Evolutionary conservation across 805 yeast species (phyloP), one percentile per base, ranked within the genome.

Genomic region (Sugiyamaella boreocaroliniensis): DNA sequence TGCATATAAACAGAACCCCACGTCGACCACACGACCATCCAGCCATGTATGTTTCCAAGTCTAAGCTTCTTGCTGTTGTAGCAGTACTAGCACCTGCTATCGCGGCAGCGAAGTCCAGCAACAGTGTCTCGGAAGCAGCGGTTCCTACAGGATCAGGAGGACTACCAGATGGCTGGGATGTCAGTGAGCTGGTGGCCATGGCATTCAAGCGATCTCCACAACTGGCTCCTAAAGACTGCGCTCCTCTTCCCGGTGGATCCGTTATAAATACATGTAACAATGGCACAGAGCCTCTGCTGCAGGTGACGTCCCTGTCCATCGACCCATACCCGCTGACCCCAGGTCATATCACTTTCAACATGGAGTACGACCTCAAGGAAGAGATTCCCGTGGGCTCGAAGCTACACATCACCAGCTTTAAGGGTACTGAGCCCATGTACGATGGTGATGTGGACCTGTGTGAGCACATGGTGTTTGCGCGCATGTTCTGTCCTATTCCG

Each of bases 271-370:
- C 43, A 12, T 58, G 59, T 29, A 45, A 48, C 26, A 41, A 53
- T 40, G 64, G 64, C 32, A 61, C 60, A 29, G 32, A 29, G 14
- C 66, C 67, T 1, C 14, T 55, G 5, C 37, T 67, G 50, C 53
- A 63, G 47, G 43, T 67, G 8, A 40, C 49, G 29, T 52, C 53
- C 20, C 51, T 67, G 22, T 29, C 48, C 3, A 57, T 65, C 12
- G 51, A 60, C 12, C 64, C 65, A 18, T 61, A 60, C 40, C 70
- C 71, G 0, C 15, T 67, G 43, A 49, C 32, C 16, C 65, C 66
- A 1, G 71, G 69, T 15, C 52, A 60, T 32, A 54, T 60, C 42
- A 53, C 54, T 4, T 61, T 67, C 48, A 19, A 34, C 15, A 55
- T 66, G 47, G 51, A 49, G 32, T 58, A 64, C 49, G 45, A 47